Evolutionary conservation across 306 rosid species (phyloP).

Genomic region (Acmispon strigosus): DNA sequence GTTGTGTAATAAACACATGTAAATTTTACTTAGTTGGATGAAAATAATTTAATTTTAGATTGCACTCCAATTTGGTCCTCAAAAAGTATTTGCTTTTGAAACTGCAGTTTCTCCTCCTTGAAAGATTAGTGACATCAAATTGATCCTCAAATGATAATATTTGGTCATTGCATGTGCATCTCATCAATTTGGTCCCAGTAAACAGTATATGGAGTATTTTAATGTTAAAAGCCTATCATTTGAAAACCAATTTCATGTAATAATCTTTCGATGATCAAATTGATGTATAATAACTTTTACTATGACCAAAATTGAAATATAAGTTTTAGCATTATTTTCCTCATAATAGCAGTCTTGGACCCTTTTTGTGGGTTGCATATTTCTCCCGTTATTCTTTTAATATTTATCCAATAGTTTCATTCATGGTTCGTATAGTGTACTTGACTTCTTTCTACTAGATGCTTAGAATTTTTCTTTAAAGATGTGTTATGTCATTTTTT

Average conservation of each 20-base stretch:
- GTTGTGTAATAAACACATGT: not conserved
- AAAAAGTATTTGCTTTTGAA: not conserved
- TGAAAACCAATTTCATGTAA: not conserved
- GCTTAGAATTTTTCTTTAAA: constrained; percentile 1
- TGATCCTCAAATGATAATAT: not conserved
- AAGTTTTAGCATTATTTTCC: not conserved
- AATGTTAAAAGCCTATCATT: not conserved
- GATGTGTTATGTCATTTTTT: not conserved
- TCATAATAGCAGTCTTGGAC: not conserved
- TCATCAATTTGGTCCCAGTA: not conserved
- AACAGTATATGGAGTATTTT: not conserved
- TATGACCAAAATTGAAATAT: not conserved
- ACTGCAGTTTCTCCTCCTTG: not conserved
- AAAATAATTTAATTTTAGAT: not conserved
- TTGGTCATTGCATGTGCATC: not conserved
- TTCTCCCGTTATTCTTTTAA: not conserved
- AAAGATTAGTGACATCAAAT: not conserved
- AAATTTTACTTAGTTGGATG: constrained; percentile 9
- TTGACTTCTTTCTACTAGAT: constrained; percentile 3
- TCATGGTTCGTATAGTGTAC: not conserved
- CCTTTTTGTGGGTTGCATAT: not conserved
- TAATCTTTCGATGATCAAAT: not conserved
- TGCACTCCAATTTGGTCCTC: not conserved
- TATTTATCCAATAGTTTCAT: not conserved
- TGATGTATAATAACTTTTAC: not conserved